Base-by-base conservation (phyloP, 495 filamentous ascomycete species). In the Penicillium soppii region DNA sequence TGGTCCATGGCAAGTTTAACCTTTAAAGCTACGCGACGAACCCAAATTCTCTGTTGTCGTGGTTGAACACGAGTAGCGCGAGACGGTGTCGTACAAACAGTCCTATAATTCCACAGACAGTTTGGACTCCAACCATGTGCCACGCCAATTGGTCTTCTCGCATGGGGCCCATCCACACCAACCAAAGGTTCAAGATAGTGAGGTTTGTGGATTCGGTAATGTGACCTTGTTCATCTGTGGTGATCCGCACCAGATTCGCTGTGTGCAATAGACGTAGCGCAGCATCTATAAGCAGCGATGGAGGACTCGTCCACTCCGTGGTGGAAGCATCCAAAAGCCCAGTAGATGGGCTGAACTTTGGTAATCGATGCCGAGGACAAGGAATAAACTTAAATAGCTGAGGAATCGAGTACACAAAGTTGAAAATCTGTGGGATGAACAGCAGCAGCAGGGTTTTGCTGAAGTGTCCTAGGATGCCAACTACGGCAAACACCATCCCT, bases 401-500 rank as follows among this genome's bases (percentile, higher is more conserved):
- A 6, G 94, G 94, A 5, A 79, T 77, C 17, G 91, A 96, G 69
- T 97, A 99, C 47, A 95, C 38, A 63, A 96, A 97, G 68, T 99
- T 99, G 79, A 95, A 89, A 52, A 92, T 89, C 71, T 99, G 94
- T 15, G 94, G 94, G 12, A 97, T 79, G 56, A 99, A 87, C 1
- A 97, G 75, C 43, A 97, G 78, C 30, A 96, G 80, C 35, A 99
- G 75, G 16, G 94, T 99, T 74, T 99, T 99, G 76, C 88, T 92
- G 70, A 99, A 99, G 71, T 99, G 94, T 1, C 94, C 94, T 19
- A 96, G 75, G 51, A 99, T 96, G 40, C 90, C 90, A 52, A 97
- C 94, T 46, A 97, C 91, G 15, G 91, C 95, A 61, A 99, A 97
- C 9, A 96, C 90, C 92, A 97, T 99, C 50, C 94, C 94, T 0